Base-by-base conservation (phyloP, 805 yeast genomes). In the Priceomyces fermenticarens region DNA sequence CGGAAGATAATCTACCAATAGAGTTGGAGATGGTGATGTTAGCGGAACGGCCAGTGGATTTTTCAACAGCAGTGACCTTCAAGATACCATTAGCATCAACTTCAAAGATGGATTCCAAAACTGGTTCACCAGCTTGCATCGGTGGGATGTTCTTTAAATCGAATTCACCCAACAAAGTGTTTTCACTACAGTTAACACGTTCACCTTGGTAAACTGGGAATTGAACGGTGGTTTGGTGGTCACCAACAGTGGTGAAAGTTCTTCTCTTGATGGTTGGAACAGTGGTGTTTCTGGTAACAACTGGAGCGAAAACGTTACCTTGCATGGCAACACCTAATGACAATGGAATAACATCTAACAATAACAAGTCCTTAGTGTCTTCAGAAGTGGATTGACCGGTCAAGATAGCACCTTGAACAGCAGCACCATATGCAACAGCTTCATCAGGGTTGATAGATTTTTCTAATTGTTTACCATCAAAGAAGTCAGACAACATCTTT, bases 191-290 rank as follows among this genome's bases (percentile, higher is more conserved):
- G 73, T 70, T 70, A 55, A 69, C 73, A 65, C 75, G 72, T 63
- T 70, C 75, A 69, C 75, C 75, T 58, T 70, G 74, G 72, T 69
- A 70, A 41, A 70, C 75, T 61, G 74, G 75, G 73, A 70, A 69
- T 57, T 68, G 74, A 50, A 70, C 75, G 46, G 74, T 69, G 53
- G 75, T 69, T 57, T 70, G 75, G 65, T 69, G 73, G 65, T 70
- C 75, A 53, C 72, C 73, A 58, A 69, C 74, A 49, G 75, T 70
- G 64, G 75, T 69, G 72, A 70, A 70, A 49, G 75, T 70, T 67
- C 74, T 67, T 67, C 73, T 68, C 66, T 70, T 70, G 58, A 69
- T 70, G 54, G 75, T 70, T 60, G 75, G 75, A 48, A 70, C 74
- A 55, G 75, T 70, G 62, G 74, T 66, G 70, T 70, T 70, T 69